Base-by-base conservation (phyloP, 192 early-diverging fungal genomes). In the Phlyctochytrium arcticum region DNA sequence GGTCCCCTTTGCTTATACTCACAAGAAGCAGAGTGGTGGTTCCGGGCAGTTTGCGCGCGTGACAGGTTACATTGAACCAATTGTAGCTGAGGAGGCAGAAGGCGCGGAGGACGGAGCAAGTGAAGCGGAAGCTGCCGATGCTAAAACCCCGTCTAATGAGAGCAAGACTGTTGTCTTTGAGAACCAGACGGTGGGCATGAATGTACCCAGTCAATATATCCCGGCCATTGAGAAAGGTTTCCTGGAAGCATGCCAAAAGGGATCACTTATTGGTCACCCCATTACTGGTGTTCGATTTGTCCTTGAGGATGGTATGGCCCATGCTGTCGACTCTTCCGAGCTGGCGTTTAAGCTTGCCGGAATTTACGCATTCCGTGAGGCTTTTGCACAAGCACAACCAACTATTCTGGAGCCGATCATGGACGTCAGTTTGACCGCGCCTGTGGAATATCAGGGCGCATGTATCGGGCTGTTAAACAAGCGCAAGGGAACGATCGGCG, bases 1-100 rank as follows among this genome's bases (percentile, higher is more conserved):
- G 48, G 79, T 88, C 49, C 78, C 82, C 57, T 96, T 98, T 75
- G 86, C 90, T 72, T 98, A 96, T 82, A 97, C 94, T 0, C 96
- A 98, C 81, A 96, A 96, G 89, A 98, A 98, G 79, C 96, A 98
- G 78, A 85, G 86, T 57, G 96, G 96, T 59, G 96, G 96, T 65
- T 82, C 93, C 39, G 96, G 96, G 65, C 96, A 98, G 78, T 98
- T 90, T 68, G 96, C 84, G 68, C 87, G 89, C 65, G 92, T 98
- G 50, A 69, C 85, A 35, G 94, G 94, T 36, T 92, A 86, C 73
- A 89, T 98, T 58, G 96, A 98, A 74, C 92, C 92, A 2, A 85
- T 94, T 44, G n/a, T n/a, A n/a, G n/a, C n/a, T n/a, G n/a, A n/a
- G n/a, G n/a, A n/a, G n/a, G 78, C 79, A 23, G 74, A 79, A 29